Evolutionary conservation across 2,329 filamentous ascomycete genomes (phyloP).

Genomic region (Fusarium fracticaudum): DNA sequence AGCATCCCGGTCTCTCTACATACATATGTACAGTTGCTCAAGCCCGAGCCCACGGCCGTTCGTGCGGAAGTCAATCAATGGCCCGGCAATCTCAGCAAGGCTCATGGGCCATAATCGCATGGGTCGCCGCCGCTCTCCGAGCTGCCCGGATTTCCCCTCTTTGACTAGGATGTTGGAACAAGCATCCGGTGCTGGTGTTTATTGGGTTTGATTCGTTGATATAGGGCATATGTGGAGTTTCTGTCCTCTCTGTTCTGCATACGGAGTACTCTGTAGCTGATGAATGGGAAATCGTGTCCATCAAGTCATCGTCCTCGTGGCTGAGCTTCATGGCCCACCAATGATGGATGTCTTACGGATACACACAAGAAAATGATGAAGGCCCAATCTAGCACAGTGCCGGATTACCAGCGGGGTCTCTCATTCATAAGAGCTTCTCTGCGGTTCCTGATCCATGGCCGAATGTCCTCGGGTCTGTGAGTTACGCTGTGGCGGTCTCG

Average conservation of each 20-base stretch:
- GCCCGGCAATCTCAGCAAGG: slow-evolving; percentile 2
- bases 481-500: slow-evolving; percentile 42
- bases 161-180: slow-evolving; percentile 32
- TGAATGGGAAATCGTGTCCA: neutral
- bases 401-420: slow-evolving; percentile 35
- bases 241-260: neutral
- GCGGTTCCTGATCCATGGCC: slow-evolving; percentile 32
- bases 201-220: slow-evolving; percentile 17
- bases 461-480: slow-evolving; percentile 34
- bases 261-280: neutral
- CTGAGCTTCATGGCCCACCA: slow-evolving; percentile 29
- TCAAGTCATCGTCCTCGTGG: slow-evolving; percentile 27
- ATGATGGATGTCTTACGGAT: slow-evolving; percentile 28
- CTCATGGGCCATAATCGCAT: slow-evolving; percentile 25
- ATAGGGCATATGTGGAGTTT: slow-evolving; percentile 6
- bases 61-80: slow-evolving; percentile 37
- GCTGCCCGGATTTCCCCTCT: slow-evolving; percentile 32
- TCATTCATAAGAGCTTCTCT: slow-evolving; percentile 17
- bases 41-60: slow-evolving; percentile 41
- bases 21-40: slow-evolving; percentile 15
- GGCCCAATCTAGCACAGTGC: slow-evolving; percentile 35
- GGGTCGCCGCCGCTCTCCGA: slow-evolving; percentile 34
- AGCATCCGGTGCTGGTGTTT: slow-evolving; percentile 28
- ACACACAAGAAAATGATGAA: slow-evolving; percentile 29
- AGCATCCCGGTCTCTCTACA: slow-evolving; percentile 30